Evolutionary conservation across 257 asterid genomes (phyloP), one percentile per base, ranked within the genome.

Genomic region (Solanum chilense): DNA sequence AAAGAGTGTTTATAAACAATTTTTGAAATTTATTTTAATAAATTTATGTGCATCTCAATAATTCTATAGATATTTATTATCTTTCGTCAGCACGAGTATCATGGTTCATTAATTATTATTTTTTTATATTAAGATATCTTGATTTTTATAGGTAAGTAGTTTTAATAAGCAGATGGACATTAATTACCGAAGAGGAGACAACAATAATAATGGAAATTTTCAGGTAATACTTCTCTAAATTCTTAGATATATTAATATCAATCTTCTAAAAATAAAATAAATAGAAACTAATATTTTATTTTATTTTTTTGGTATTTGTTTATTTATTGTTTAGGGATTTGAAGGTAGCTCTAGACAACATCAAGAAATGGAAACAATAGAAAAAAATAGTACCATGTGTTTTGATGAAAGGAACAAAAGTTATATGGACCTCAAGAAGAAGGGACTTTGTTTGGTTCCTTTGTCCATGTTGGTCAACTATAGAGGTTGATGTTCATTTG

Each of bases 361-460:
- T 5, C 66, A 84, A 69, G 85, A 89, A 44, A 69, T 44, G 68
- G 84, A 47, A 29, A 31, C 25, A 41, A 89, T 89, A 9, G 88
- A 86, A 44, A 83, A 87, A 82, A 86, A 87, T 35, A 87, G 87
- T 64, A 62, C 12, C 66, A 80, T 75, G 39, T 90, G 49, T 33
- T 60, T 45, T 56, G 91, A 93, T 87, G 91, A 86, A 33, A 90
- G 76, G 47, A 64, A 45, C 56, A 77, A 47, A 69, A 88, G 77
- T 16, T 87, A 87, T 49, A 83, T 31, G 41, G 94, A 91, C 83
- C 89, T 92, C 31, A 88, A 90, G 92, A 93, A 89, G 81, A 93
- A 88, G 82, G 97, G 97, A 37, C 73, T 93, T 6, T 94, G 97
- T 86, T 81, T 93, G 56, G 88, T 94, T 91, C 97, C 97, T 18